Base-by-base conservation (phyloP, 1,284 basidiomycete genomes). In the Ustilago cynodontis region DNA sequence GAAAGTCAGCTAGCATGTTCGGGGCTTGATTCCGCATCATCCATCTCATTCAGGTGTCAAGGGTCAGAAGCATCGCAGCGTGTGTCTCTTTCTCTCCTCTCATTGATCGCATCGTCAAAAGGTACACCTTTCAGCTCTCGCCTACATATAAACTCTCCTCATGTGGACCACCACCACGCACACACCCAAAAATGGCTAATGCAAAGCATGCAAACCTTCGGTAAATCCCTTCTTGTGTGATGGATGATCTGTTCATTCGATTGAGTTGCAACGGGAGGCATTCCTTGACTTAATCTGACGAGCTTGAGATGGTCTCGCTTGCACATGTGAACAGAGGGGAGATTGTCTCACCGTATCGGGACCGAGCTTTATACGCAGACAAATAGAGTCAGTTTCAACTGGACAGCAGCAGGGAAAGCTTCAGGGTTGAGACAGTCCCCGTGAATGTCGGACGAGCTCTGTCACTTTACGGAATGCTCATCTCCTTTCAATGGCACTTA, bases 131-230 rank as follows among this genome's bases (percentile, higher is more conserved):
- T 28, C 47, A 28, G 26, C 47, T 49, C 50, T 33, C 50, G 50
- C 54, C 54, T 56, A 39, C 35, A 56, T 56, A 56, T 56, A 45
- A 37, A 50, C 47, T 26, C 47, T 20, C 52, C 31, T 33, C 31
- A 55, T 55, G 45, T 49, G 24, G 31, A 49, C 9, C 22, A 6
- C 39, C 45, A 59, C 31, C 54, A 56, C 55, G 16, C 49, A 56
- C 41, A 45, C 49, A 31, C 50, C 59, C 20, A 60, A 60, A 60
- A 60, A 51, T 59, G 50, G 28, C 37, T 53, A 60, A 60, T 60
- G 59, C 59, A 60, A 53, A 60, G 59, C 49, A 60, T 60, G 59
- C 59, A 52, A 45, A 26, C 55, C 39, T 45, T 47, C 57, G 31
- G 31, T 47, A 54, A 39, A 49, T 55, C n/a, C 26, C 11, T 52